These are phyloP conservation scores for Calonectria montana DNA, from an alignment of 2,329 filamentous ascomycete genomes.

Conservation along the genomic window DNA sequence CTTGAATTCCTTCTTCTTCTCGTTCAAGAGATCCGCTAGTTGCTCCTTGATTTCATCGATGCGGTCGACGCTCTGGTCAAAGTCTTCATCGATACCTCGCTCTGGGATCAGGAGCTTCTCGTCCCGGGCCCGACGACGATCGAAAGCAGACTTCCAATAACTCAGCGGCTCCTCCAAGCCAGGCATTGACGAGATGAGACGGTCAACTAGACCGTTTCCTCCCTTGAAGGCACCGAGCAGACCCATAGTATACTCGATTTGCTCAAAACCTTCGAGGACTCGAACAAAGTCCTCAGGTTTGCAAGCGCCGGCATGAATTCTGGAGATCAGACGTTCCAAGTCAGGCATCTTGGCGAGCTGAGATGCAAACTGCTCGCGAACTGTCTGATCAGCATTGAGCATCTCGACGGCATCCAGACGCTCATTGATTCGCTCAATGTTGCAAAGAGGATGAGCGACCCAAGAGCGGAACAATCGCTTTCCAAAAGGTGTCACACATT, in stretches of 20 bases:
- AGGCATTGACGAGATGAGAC: constrained; percentile 87
- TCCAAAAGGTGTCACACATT: constrained; percentile 95
- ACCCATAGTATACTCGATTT: constrained; percentile 94
- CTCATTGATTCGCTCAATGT: constrained; percentile 89
- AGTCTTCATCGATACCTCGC: constrained; percentile 89
- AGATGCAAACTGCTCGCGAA: constrained; percentile 88
- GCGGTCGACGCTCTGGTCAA: constrained; percentile 82
- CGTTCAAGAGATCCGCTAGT: constrained; percentile 76
- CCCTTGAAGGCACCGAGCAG: constrained; percentile 79
- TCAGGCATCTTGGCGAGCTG: constrained; percentile 94
- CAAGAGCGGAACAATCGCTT: constrained; percentile 96
- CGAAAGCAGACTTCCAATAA: constrained; percentile 93
- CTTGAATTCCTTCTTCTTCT: constrained; percentile 78
- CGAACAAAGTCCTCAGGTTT: constrained; percentile 92
- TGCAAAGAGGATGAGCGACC: constrained; percentile 95
- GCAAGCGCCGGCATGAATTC: constrained; percentile 92
- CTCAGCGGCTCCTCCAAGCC: constrained; percentile 78
- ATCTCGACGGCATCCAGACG: constrained; percentile 94
- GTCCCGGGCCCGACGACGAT: constrained; percentile 81
- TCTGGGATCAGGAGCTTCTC: constrained; percentile 87
- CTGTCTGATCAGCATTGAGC: constrained; percentile 82
- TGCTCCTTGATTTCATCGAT: constrained; percentile 82
- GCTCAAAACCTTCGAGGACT: constrained; percentile 95
- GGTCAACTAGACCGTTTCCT: constrained; percentile 86
- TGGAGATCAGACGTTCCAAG: constrained; percentile 91